phyloP scores from a whole-genome alignment of 805 yeast species.

The Wickerhamiella allomyrinae region DNA sequence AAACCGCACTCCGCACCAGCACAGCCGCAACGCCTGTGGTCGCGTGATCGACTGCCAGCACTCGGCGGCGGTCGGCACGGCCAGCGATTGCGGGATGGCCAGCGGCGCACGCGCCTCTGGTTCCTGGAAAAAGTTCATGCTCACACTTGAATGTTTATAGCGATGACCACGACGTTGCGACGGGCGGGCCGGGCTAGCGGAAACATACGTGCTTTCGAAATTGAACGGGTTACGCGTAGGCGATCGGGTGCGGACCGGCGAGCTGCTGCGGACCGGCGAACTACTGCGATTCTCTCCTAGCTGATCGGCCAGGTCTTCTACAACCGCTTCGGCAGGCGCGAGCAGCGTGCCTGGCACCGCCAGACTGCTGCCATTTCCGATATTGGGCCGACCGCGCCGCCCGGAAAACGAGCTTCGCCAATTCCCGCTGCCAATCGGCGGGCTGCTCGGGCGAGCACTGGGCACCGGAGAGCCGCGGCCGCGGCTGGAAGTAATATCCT shows the following conservation, averaged over 20 bases:
- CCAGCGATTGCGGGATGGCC: slow-evolving; percentile 47
- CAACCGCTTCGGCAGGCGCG: too few species aligned
- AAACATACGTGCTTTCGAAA: slow-evolving; percentile 37
- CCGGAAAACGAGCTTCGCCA: background rate
- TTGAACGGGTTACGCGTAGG: slow-evolving; percentile 38
- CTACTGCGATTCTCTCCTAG: too few species aligned
- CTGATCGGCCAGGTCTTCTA: too few species aligned
- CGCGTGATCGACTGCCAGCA: slow-evolving; percentile 42
- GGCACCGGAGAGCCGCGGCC: background rate
- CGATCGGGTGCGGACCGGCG: slow-evolving; percentile 1
- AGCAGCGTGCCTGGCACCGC: too few species aligned
- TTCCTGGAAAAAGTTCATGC: slow-evolving; percentile 90
- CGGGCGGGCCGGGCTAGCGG: slow-evolving; percentile 16
- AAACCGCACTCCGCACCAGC: slow-evolving; percentile 47
- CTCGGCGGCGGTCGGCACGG: slow-evolving; percentile 59
- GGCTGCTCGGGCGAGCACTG: background rate
- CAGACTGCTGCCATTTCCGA: too few species aligned
- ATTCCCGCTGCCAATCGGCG: background rate
- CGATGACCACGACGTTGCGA: slow-evolving; percentile 75
- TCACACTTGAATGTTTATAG: slow-evolving; percentile 90
- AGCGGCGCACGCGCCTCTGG: slow-evolving; percentile 61
- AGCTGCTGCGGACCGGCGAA: background rate
- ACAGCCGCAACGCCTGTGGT: slow-evolving; percentile 43
- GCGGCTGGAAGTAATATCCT: background rate
- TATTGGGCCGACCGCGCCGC: background rate